Conservation (phyloP, 345 rosid genomes). For the Gossypium arboreum region DNA sequence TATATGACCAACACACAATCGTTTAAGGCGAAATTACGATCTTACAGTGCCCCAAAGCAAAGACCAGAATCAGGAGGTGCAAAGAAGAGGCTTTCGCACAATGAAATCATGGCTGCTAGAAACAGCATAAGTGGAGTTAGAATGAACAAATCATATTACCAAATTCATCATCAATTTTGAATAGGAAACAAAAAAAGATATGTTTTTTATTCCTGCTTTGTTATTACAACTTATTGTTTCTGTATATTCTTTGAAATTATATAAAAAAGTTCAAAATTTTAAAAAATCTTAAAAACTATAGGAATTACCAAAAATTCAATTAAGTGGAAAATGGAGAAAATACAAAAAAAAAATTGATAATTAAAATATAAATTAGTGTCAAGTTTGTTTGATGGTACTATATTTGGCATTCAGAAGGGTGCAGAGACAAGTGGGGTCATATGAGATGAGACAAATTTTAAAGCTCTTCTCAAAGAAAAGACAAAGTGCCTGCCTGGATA, state of each 20-base stretch:
- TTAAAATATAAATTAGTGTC: no score
- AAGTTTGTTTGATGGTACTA: not conserved
- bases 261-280: no score
- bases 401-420: not conserved
- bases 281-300: no score
- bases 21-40: slow-evolving; percentile 70
- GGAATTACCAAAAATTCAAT: no score
- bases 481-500: no score
- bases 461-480: not conserved
- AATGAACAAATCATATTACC: slow-evolving; percentile 40
- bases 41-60: slow-evolving; percentile 65
- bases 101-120: slow-evolving; percentile 34
- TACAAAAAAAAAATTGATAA: no score
- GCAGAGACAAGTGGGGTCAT: not conserved
- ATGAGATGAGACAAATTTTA: not conserved
- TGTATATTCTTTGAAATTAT: no score
- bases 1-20: slow-evolving; percentile 86
- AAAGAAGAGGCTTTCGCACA: slow-evolving; percentile 52
- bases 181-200: not conserved
- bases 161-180: slow-evolving; percentile 23
- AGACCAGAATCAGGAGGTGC: slow-evolving; percentile 42
- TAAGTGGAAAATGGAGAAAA: no score
- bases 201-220: not conserved
- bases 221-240: no score
- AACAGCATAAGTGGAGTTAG: slow-evolving; percentile 5